Evolutionary conservation across 495 filamentous ascomycete species (phyloP).

Genomic region (Penicillium cinerascens): DNA sequence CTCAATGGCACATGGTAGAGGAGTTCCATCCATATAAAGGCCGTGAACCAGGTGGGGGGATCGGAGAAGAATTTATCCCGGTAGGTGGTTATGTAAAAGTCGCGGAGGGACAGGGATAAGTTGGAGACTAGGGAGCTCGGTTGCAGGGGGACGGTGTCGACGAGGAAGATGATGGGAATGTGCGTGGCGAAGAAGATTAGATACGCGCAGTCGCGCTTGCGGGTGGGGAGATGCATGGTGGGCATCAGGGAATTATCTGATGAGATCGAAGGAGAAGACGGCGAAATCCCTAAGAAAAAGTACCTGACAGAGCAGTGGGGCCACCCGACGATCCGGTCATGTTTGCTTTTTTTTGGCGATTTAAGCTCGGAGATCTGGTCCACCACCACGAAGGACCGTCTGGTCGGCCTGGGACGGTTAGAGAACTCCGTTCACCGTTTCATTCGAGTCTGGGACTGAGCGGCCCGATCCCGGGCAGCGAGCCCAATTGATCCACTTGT

Average conservation of each 20-base stretch:
- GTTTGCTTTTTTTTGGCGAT: conserved; percentile 19
- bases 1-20: conserved; percentile 66
- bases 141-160: conserved; percentile 65
- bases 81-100: conserved; percentile 64
- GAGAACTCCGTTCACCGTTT: too few species aligned
- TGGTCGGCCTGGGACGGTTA: too few species aligned
- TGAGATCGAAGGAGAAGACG: background rate
- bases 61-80: conserved; percentile 71
- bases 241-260: background rate
- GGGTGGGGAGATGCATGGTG: conserved; percentile 10
- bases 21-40: conserved; percentile 67
- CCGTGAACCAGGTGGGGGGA: conserved; percentile 61
- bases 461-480: background rate
- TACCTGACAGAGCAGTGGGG: conserved; percentile 4
- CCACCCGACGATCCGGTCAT: conserved; percentile 11
- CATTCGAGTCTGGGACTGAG: too few species aligned
- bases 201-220: conserved; percentile 59
- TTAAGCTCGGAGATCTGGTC: conserved; percentile 17
- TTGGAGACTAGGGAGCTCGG: conserved; percentile 51
- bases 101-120: conserved; percentile 49
- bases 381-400: too few species aligned
- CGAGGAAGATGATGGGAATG: conserved; percentile 61
- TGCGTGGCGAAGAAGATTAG: conserved; percentile 67
- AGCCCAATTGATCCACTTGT: background rate
- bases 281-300: too few species aligned